Percentiles rank a stretch among this genome's conserved stretches.
Evolutionary conservation across 2,329 filamentous ascomycete genomes (phyloP).

Genomic region (Pezicula neosporulosa): DNA sequence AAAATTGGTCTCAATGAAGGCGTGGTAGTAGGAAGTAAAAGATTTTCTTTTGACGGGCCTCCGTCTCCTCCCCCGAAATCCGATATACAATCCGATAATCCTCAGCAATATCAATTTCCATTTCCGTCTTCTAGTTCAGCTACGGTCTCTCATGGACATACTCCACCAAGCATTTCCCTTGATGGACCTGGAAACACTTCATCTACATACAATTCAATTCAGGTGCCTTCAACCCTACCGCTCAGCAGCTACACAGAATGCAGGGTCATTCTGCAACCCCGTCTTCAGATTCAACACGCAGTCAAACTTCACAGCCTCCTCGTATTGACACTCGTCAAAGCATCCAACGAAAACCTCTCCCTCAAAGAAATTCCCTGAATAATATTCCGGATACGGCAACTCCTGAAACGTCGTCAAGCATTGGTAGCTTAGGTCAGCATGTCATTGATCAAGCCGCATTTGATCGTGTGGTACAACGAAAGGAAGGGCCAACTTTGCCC

Average conservation of each 20-base stretch:
- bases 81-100: conserved; percentile 11
- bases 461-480: conserved; percentile 28
- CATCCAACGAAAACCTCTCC: conserved; percentile 49
- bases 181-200: conserved; percentile 4
- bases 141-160: background rate
- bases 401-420: conserved; percentile 34
- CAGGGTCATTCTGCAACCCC: conserved; percentile 14
- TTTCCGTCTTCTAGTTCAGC: conserved; percentile 4
- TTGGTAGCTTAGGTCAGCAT: conserved; percentile 35
- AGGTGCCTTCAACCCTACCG: conserved; percentile 1
- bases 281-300: conserved; percentile 18
- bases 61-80: conserved; percentile 10
- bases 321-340: conserved; percentile 38
- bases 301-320: conserved; percentile 11
- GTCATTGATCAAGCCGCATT: conserved; percentile 47
- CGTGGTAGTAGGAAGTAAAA: conserved; percentile 27
- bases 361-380: conserved; percentile 34
- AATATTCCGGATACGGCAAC: conserved; percentile 36
- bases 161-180: too few species aligned
- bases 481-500: conserved; percentile 7
- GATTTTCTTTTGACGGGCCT: conserved; percentile 24
- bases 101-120: conserved; percentile 12
- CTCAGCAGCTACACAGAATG: conserved; percentile 1
- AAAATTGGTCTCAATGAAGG: conserved; percentile 27
- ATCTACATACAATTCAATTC: conserved; percentile 7